Evolutionary conservation across 192 early-diverging fungal species (phyloP), one percentile per base, ranked within the genome.

Genomic region (Ambispora gerdemannii): DNA sequence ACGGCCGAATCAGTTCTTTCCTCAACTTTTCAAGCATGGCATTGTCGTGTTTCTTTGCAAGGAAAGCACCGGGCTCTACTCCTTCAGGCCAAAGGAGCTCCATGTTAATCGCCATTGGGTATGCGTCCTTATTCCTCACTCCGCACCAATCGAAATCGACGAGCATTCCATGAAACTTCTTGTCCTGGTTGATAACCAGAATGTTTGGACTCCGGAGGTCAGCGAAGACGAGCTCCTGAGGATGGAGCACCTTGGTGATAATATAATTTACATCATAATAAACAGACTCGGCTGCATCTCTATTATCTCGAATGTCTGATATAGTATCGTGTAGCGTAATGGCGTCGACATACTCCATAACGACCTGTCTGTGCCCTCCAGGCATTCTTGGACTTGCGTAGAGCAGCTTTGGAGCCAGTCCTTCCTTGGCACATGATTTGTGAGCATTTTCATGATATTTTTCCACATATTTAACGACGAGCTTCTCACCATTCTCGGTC

Each of bases 111-210:
- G 31, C 31, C 4, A 61, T 31, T 31, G 59, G 59, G 31, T 61
- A 61, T 4, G 25, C 3, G n/a, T 61, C 59, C 8, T 13, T 34
- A 3, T 61, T 3, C 3, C 4, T 4, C 24, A 3, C 7, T 20
- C 59, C 59, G 3, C 25, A 3, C 59, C 59, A 61, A 61, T 61
- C 59, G 31, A 61, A 61, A 31, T 61, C 59, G 6, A 61, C 31
- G 4, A 61, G 31, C 31, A 13, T 15, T 31, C 4, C 59, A 34
- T 61, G 33, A 28, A 34, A 8, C 3, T 53, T 7, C 22, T 20
- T 4, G 11, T 20, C 59, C 7, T 61, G 24, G 24, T 61, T 3
- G 3, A 31, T 4, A 28, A 61, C 20, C 28, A 61, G 3, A 13
- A 61, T 61, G 31, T 61, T 61, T 28, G 15, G 15, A 28, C 25